phyloP scores from a whole-genome alignment of 352 stramenopile genomes.

The Globisporangium middletonii region DNA sequence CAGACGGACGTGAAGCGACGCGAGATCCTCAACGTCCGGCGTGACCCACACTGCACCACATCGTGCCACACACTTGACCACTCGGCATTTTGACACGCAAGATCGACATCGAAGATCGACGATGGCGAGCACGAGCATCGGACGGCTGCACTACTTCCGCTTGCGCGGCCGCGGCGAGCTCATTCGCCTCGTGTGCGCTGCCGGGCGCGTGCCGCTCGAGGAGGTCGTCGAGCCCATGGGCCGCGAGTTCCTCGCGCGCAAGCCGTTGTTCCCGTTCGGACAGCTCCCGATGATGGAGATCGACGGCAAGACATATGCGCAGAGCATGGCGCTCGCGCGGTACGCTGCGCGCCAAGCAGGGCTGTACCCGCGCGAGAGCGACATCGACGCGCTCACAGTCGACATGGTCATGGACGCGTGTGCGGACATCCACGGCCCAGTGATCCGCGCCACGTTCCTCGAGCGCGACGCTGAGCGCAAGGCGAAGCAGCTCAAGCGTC shows the following conservation, averaged over 20 bases:
- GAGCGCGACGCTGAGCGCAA: conserved; percentile 21
- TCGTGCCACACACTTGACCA: neutral
- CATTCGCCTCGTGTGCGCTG: conserved; percentile 31
- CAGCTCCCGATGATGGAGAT: conserved; percentile 44
- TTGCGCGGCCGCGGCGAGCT: conserved; percentile 36
- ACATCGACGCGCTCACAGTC: conserved; percentile 23
- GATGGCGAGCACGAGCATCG: conserved; percentile 6
- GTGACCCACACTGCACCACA: neutral
- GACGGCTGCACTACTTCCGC: conserved; percentile 35
- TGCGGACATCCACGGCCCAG: conserved; percentile 18
- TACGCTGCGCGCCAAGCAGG: conserved; percentile 34
- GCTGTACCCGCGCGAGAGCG: conserved; percentile 24
- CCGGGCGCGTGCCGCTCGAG: conserved; percentile 30
- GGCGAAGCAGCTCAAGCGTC: conserved; percentile 17
- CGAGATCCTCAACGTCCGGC: no score
- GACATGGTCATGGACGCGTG: conserved; percentile 30
- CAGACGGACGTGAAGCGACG: no score
- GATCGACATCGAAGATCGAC: no score
- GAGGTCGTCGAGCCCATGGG: conserved; percentile 26
- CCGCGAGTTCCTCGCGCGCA: conserved; percentile 20
- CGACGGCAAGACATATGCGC: conserved; percentile 23
- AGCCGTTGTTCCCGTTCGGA: conserved; percentile 32
- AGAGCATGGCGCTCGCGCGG: conserved; percentile 32
- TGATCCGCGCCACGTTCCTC: conserved; percentile 21
- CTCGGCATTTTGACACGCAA: no score